Evolutionary conservation across 2,329 filamentous ascomycete species (phyloP), one percentile per base, ranked within the genome.

Genomic region (Penicillium palitans): DNA sequence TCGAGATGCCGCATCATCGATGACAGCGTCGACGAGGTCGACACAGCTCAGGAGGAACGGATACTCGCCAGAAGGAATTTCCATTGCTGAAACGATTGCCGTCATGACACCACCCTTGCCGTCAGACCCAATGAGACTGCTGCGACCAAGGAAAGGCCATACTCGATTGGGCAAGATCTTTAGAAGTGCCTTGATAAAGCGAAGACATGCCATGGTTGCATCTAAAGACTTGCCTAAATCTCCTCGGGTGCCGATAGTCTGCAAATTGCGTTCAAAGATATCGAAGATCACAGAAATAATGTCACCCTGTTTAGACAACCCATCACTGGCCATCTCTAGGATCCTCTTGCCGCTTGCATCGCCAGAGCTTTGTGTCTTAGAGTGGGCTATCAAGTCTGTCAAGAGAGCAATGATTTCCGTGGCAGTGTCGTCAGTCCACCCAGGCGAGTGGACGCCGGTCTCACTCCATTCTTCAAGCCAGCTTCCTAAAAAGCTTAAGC

Each of bases 131-230:
- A 99, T 81, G 19, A 99, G 79, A 61, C 88, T 86, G 72, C 91
- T 96, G 57, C 91, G 87, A 4, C 88, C 86, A 67, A 99, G 83
- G 72, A 93, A 90, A 4, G 93, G 92, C 93, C 95, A 98, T 6
- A 96, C 87, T 59, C 93, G 84, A 57, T 89, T 90, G 0, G 95
- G 93, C 52, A 89, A 85, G n/a, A 89, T 66, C 10, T 83, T 81
- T 27, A 95, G 75, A 19, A 96, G 78, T 3, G 88, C 86, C 65
- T 89, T 84, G 39, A 96, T 79, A 68, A 98, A 97, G 53, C 91
- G 88, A 24, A 93, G 77, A 71, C 91, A 96, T 25, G 90, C 86
- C 48, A 93, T 83, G 2, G 88, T 81, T 29, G 96, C 81, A 37
- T 87, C 84, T 42, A 87, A 76, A 12, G 86, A 84, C 41, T 87